Base-by-base conservation (phyloP, 169 alveolate genomes). In the Cryptosporidium xiaoi region DNA sequence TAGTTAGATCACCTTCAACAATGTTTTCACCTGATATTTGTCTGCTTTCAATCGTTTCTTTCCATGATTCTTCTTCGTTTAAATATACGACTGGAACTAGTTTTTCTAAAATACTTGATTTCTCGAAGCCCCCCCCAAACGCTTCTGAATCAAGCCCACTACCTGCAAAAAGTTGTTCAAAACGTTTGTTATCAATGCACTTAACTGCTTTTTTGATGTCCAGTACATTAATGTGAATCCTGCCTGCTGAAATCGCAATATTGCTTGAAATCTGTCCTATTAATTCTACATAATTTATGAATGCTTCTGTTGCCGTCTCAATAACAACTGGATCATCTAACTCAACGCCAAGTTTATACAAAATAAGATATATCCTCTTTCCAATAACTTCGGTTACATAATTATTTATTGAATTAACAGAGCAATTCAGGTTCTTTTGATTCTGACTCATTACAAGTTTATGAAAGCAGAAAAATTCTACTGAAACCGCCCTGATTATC, bases 301-400 rank as follows among this genome's bases (percentile, higher is more conserved):
- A 60, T 56, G 71, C 71, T 15, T 77, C 87, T 4, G 71, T 56
- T 34, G 87, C 87, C 15, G 69, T 62, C 16, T 77, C 87, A 15
- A 77, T n/a, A 18, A 77, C 60, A 20, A 40, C 56, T 18, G 71
- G 71, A 44, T 77, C 71, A 31, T 77, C 87, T 0, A 62, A 12
- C 31, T 46, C 71, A 2, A 56, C 71, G 2, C 55, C 87, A 56
- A 77, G 48, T 77, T 77, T 77, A 8, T 60, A 44, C 50, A 77
- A 36, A 2, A 77, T 29, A 10, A 56, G 31, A 10, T 50, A 16
- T 20, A 77, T 77, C 4, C 64, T 77, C 15, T 55, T 77, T n/a
- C 31, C 46, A 44, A 77, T 56, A n/a, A 53, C 40, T 7, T 36
- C 64, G 8, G 56, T 77, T 77, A 62, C 55, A 40, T 77, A 24